These are phyloP conservation scores for Lentinula aciculospora DNA, from an alignment of 768 basidiomycete species.

Conservation along the genomic window DNA sequence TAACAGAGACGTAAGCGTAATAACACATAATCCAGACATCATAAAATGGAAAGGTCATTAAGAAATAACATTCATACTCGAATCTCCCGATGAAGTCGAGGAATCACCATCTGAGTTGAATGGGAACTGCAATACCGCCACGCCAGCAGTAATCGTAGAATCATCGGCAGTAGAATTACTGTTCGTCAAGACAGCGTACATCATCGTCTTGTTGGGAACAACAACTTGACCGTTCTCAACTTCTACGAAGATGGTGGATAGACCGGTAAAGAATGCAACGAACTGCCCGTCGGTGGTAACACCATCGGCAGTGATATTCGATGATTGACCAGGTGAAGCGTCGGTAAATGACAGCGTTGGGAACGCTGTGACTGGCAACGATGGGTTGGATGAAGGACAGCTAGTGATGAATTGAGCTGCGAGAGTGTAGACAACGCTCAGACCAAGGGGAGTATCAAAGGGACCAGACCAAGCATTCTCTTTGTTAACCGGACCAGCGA, in stretches of 20 bases:
- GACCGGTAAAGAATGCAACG: conserved; percentile 37
- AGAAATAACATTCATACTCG: not conserved
- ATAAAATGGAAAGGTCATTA: too few relatives aligned
- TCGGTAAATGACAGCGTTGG: conserved; percentile 33
- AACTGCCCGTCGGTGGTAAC: conserved; percentile 17
- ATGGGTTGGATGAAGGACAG: conserved; percentile 51
- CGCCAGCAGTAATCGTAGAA: not conserved
- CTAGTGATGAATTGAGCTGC: conserved; percentile 41
- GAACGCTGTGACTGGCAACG: conserved; percentile 47
- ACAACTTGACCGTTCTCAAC: not conserved
- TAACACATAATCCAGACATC: too few relatives aligned
- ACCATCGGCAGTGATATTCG: conserved; percentile 18
- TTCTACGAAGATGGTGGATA: conserved; percentile 17
- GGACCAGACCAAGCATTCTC: conserved; percentile 43
- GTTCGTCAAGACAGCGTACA: not conserved
- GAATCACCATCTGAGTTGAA: conserved; percentile 4
- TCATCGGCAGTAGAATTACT: not conserved
- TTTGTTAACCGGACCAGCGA: conserved; percentile 38
- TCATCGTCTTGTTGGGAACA: not conserved
- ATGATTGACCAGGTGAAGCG: conserved; percentile 21
- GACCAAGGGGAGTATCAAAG: conserved; percentile 36
- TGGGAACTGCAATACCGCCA: not conserved
- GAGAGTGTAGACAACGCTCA: conserved; percentile 29
- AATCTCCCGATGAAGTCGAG: not conserved
- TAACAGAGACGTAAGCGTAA: too few relatives aligned